These are phyloP conservation scores for Schizosaccharomyces lindneri DNA, from an alignment of 805 yeast genomes.

Conservation along the genomic window DNA sequence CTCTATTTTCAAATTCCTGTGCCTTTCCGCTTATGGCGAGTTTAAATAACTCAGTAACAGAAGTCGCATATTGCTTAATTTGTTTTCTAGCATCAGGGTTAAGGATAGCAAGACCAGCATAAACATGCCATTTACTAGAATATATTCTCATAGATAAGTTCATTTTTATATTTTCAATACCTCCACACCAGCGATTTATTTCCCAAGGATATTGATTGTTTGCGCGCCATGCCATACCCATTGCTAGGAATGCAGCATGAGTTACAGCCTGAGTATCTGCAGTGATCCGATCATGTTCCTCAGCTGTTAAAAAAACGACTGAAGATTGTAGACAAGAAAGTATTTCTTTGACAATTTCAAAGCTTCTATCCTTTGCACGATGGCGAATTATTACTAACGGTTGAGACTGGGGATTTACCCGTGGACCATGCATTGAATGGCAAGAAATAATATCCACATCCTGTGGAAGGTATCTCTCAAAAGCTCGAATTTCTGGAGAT, in stretches of 20 bases:
- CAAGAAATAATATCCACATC: slow-evolving; percentile 69
- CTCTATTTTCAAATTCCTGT: slow-evolving; percentile 31
- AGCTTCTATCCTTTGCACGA: slow-evolving; percentile 29
- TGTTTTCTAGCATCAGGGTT: slow-evolving; percentile 87
- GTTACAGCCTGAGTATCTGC: slow-evolving; percentile 98
- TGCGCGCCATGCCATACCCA: slow-evolving; percentile 91
- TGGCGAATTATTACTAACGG: slow-evolving; percentile 74
- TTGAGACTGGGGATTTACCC: slow-evolving; percentile 69
- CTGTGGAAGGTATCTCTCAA: slow-evolving; percentile 45
- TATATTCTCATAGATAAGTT: slow-evolving; percentile 76
- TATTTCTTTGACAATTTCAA: slow-evolving; percentile 35
- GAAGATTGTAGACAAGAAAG: slow-evolving; percentile 57
- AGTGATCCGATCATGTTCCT: slow-evolving; percentile 78
- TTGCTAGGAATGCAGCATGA: slow-evolving; percentile 85
- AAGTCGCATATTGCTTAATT: slow-evolving; percentile 65
- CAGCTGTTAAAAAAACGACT: slow-evolving; percentile 51
- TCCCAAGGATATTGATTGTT: slow-evolving; percentile 74
- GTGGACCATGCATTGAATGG: slow-evolving; percentile 89
- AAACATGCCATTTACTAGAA: slow-evolving; percentile 92
- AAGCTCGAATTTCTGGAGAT: slow-evolving; percentile 66
- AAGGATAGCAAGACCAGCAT: slow-evolving; percentile 89
- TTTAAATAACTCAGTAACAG: slow-evolving; percentile 60
- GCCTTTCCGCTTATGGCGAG: slow-evolving; percentile 50
- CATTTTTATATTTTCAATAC: slow-evolving; percentile 85
- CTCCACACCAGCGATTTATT: slow-evolving; percentile 67